Conservation (phyloP, 1,284 basidiomycete species). For the Naganishia liquefaciens region DNA sequence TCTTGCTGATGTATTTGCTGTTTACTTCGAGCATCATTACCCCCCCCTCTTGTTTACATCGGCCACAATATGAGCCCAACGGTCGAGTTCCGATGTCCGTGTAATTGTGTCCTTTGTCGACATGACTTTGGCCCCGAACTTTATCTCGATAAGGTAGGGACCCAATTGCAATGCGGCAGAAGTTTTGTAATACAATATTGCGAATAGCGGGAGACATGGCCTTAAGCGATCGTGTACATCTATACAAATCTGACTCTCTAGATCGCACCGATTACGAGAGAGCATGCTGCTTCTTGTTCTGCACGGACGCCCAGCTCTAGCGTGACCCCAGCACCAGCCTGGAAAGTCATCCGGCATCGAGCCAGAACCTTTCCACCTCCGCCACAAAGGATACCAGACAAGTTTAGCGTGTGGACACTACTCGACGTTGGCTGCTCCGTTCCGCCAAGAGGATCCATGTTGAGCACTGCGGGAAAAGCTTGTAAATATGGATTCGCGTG, state of each 20-base stretch:
- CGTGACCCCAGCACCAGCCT: constrained; percentile 87
- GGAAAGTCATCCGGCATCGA: constrained; percentile 92
- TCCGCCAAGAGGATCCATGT: constrained; percentile 94
- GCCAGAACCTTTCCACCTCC: constrained; percentile 92
- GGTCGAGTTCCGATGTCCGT: too few relatives aligned
- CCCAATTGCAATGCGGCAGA: too few relatives aligned
- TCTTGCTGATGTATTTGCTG: too few relatives aligned
- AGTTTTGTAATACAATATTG: not conserved
- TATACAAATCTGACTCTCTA: constrained; percentile 50
- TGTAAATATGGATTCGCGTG: not conserved
- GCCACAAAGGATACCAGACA: constrained; percentile 83
- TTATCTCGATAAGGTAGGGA: too few relatives aligned
- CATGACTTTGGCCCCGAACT: too few relatives aligned
- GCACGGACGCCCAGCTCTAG: constrained; percentile 91
- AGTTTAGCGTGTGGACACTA: constrained; percentile 89
- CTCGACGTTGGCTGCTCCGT: constrained; percentile 76
- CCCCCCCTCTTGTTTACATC: too few relatives aligned
- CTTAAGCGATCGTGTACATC: constrained; percentile 5
- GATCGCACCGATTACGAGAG: constrained; percentile 87
- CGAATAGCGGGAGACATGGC: not conserved
- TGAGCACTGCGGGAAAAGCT: constrained; percentile 62
- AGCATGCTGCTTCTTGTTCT: constrained; percentile 80
- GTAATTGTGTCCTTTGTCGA: too few relatives aligned
- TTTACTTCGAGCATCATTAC: too few relatives aligned
- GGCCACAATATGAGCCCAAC: too few relatives aligned